Evolutionary conservation across 345 rosid species (phyloP), one percentile per base, ranked within the genome.

Genomic region (Rhodamnia rubescens): DNA sequence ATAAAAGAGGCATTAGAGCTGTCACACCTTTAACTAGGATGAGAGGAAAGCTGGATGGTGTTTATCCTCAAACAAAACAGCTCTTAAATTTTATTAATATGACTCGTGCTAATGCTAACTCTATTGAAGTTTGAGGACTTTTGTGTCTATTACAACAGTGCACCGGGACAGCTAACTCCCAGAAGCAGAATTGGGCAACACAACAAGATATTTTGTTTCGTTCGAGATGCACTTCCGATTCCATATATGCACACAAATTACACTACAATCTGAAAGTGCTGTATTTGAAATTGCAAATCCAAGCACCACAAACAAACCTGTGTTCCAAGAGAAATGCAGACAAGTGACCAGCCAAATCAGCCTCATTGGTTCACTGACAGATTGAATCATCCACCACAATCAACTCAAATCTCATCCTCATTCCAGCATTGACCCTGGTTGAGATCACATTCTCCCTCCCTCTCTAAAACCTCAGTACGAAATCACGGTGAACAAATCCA

Each of bases 361-460:
- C 91, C 94, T 93, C 93, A 93, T 92, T 92, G 85, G 91, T 69
- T 91, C 87, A 85, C 85, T 29, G 86, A 85, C 84, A 85, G 83
- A 75, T 14, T 84, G 88, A 84, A 86, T 84, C 82, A 88, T 87
- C 83, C 82, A 82, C 88, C 84, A 47, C 83, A 82, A 49, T 88
- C 56, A 88, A 84, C 82, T 83, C 51, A 58, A 84, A 88, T 61
- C 80, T 86, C 88, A 86, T 75, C 82, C 86, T 85, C 93, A 87
- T 87, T 90, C 89, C 87, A 36, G 78, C 78, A 69, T 69, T 85
- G 52, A 32, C 85, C 85, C 74, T 88, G 90, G 89, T 87, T 75
- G 84, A 52, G 58, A 29, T 29, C 57, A 24, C 44, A 24, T 36
- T 27, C 51, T 61, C 51, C 51, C 47, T 36, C 81, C 21, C 55